Evolutionary conservation across 1,284 basidiomycete genomes (phyloP), one percentile per base, ranked within the genome.

Genomic region (Tylopilus orsonianus): DNA sequence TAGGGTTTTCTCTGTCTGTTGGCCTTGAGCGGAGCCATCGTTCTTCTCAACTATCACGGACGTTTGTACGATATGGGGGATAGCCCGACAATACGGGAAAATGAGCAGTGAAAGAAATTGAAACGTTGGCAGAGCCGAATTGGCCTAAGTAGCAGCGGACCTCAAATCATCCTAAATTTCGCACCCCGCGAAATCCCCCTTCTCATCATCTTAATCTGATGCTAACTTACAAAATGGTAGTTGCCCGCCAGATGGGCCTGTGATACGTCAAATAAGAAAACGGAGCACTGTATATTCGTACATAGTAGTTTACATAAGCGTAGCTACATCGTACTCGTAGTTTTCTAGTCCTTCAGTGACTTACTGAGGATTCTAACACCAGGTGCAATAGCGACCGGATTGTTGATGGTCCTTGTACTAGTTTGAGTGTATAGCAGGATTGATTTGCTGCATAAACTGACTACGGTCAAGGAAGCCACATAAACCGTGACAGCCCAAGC

Each of bases 1-100:
- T 65, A 66, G 0, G 64, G 65, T 30, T 66, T 69, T 41, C 46
- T 55, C 41, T 61, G 60, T 52, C 58, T 58, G 34, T 42, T 51
- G 3, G 53, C 34, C 50, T 47, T 67, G 42, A 65, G 34, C 1
- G 56, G 49, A 2, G 55, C 29, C 63, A 65, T 68, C 12, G 24
- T 57, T 41, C 18, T 41, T 36, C 41, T 18, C 16, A 22, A 27
- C 39, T 16, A 18, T 7, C 14, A 23, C 16, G 14, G 23, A 26
- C 12, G 24, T 34, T 46, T 51, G 32, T 32, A 19, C 0, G 23
- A 40, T 23, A 35, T 1, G 16, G n/a, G 4, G 14, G 24, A 29
- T 16, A n/a, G 18, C 37, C 26, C n/a, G 23, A 19, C 23, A 22
- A 41, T 24, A 24, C 22, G 33, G 35, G n/a, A 30, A 12, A 23